phyloP scores from a whole-genome alignment of 768 basidiomycete species.

The Mycena epipterygia region DNA sequence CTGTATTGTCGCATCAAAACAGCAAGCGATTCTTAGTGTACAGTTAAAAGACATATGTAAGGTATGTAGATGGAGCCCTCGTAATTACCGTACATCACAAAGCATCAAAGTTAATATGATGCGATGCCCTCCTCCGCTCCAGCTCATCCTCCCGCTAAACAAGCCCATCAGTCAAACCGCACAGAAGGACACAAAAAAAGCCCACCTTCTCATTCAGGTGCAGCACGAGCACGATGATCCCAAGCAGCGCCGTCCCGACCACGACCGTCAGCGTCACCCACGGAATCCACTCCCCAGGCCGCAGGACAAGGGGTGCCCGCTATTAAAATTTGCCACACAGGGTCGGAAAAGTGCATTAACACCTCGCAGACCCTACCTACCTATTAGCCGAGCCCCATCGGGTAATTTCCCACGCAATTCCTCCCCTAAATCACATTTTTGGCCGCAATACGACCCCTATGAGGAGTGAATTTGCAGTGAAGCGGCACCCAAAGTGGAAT shows the following conservation, averaged over 20 bases:
- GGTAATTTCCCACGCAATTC: too few relatives aligned
- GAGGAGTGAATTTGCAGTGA: too few relatives aligned
- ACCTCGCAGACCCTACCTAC: too few relatives aligned
- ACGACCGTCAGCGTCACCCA: constrained; percentile 95
- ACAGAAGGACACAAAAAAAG: neutral
- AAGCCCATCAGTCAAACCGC: constrained; percentile 24
- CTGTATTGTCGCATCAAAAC: too few relatives aligned
- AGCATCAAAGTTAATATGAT: constrained; percentile 98
- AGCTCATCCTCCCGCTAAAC: constrained; percentile 91
- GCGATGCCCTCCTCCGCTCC: constrained; percentile 89
- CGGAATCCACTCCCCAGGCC: constrained; percentile 97
- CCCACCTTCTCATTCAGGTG: constrained; percentile 93
- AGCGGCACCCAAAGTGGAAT: too few relatives aligned
- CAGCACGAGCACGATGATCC: constrained; percentile 85
- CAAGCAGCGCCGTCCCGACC: constrained; percentile 78
- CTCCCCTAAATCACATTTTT: too few relatives aligned
- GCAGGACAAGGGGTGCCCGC: constrained; percentile 90
- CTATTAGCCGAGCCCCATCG: too few relatives aligned
- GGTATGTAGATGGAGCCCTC: neutral
- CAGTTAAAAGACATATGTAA: neutral
- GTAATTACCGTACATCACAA: constrained; percentile 56
- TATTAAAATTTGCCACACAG: too few relatives aligned
- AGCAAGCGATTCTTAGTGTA: too few relatives aligned
- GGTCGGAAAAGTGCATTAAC: too few relatives aligned
- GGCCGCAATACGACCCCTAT: too few relatives aligned